These are phyloP conservation scores for Hippophae rhamnoides DNA, from an alignment of 306 rosid species.

Conservation along the genomic window DNA sequence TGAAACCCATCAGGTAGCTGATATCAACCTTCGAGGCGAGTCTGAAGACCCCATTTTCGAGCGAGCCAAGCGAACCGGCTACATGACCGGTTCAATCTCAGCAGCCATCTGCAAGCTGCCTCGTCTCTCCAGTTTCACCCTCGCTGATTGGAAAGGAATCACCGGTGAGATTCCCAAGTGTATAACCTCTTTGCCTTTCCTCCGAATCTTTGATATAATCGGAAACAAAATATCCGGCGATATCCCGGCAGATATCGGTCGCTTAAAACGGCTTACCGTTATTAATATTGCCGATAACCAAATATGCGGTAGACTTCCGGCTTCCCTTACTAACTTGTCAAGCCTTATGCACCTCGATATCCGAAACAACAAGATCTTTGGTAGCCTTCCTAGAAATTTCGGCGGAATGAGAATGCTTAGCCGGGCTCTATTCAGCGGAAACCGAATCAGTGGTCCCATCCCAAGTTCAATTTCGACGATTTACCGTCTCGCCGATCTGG, in stretches of 20 bases:
- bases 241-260: constrained; percentile 53
- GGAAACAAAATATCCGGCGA: constrained; percentile 63
- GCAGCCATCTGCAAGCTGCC: constrained; percentile 58
- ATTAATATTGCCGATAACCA: constrained; percentile 72
- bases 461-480: constrained; percentile 46
- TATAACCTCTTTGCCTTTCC: constrained; percentile 52
- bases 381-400: constrained; percentile 39
- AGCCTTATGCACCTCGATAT: constrained; percentile 75
- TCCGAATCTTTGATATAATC: constrained; percentile 71
- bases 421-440: constrained; percentile 71
- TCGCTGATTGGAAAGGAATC: constrained; percentile 94
- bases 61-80: constrained; percentile 54
- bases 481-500: constrained; percentile 82
- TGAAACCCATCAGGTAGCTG: constrained; percentile 59
- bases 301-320: constrained; percentile 55
- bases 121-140: constrained; percentile 60
- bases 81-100: constrained; percentile 77
- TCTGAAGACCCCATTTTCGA: constrained; percentile 66
- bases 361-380: constrained; percentile 64
- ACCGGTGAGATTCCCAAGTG: constrained; percentile 83
- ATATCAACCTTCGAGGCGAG: constrained; percentile 86
- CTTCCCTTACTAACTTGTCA: constrained; percentile 37
- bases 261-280: constrained; percentile 56
- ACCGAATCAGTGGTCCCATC: constrained; percentile 48
- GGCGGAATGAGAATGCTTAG: constrained; percentile 60